Conservation (phyloP, 2,329 filamentous ascomycete genomes). For the Fusarium nematophilum region DNA sequence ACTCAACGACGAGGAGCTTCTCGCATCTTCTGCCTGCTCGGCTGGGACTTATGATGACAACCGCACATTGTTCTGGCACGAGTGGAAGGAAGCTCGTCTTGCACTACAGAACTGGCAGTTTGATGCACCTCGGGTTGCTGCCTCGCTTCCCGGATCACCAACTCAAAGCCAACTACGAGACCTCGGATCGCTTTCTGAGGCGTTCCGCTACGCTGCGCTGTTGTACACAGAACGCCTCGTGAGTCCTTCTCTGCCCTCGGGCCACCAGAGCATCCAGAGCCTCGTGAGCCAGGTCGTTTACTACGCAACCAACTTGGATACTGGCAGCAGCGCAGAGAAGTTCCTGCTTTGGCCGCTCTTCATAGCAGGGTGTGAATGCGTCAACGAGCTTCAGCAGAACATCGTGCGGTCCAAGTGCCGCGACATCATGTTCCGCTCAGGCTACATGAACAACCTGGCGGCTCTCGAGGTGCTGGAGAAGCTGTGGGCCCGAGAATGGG, state of each 20-base stretch:
- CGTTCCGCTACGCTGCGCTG: constrained; percentile 88
- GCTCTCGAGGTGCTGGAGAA: constrained; percentile 87
- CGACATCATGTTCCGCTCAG: constrained; percentile 88
- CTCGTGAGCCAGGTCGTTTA: constrained; percentile 85
- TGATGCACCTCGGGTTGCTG: constrained; percentile 63
- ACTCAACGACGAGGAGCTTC: constrained; percentile 66
- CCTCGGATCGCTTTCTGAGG: constrained; percentile 85
- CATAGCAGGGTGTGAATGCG: constrained; percentile 88
- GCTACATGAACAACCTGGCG: constrained; percentile 93
- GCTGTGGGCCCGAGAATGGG: constrained; percentile 75
- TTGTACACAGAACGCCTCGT: constrained; percentile 91
- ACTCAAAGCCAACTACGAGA: constrained; percentile 75
- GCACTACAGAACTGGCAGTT: constrained; percentile 87
- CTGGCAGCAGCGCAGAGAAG: constrained; percentile 80
- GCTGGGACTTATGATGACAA: constrained; percentile 67
- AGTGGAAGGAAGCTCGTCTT: constrained; percentile 84
- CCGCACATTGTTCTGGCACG: constrained; percentile 79
- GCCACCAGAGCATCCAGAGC: constrained; percentile 82
- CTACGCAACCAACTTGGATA: constrained; percentile 83
- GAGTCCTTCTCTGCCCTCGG: constrained; percentile 77
- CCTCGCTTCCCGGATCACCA: constrained; percentile 61
- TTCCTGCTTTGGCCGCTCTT: constrained; percentile 95
- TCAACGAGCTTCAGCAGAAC: constrained; percentile 81
- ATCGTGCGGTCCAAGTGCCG: constrained; percentile 83
- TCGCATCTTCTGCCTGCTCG: constrained; percentile 54